Base-by-base conservation (phyloP, 2,329 filamentous ascomycete species). In the Venturia carpophila region DNA sequence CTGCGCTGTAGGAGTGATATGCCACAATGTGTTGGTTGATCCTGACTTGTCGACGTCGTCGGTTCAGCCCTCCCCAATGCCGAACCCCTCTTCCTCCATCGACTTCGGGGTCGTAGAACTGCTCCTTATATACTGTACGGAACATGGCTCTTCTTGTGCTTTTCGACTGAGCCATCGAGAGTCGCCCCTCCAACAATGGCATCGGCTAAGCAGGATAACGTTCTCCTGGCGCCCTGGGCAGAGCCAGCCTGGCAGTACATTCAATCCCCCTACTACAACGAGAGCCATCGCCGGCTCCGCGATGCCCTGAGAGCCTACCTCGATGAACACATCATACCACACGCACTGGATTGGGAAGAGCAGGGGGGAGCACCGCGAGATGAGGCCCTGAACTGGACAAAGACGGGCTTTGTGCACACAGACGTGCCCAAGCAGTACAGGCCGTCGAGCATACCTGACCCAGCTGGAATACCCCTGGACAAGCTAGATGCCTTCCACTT, bases 341-440 rank as follows among this genome's bases (percentile, higher is more conserved):
- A 82, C 68, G 82, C 82, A 4, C 79, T 85, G 41, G 83, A 87
- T 47, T 89, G 87, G 86, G 87, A 89, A 68, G 77, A 75, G 64
- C 71, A 73, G 27, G 79, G 79, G 52, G 75, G 74, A 71, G 79
- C 78, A 3, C 80, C 81, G 2, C 81, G 81, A 1, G 72, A 81
- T 64, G 82, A 62, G 30, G 49, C 49, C 4, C 66, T 74, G 41
- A 71, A 73, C 65, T 79, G 75, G 73, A 76, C 75, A 3, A 69
- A 71, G 7, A 75, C 77, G 10, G 78, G 79, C 17, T 77, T 77
- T 65, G 70, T 75, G 0, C 79, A 79, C 67, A 72, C 73, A 1
- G 79, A 80, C 55, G 75, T 80, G 4, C 79, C 79, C 0, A 69
- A 72, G n/a, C 69, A 73, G 55, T 80, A 80, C 66, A 70, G 78